Evolutionary conservation across 2,329 filamentous ascomycete genomes (phyloP).

Genomic region (Aspergillus awamori): DNA sequence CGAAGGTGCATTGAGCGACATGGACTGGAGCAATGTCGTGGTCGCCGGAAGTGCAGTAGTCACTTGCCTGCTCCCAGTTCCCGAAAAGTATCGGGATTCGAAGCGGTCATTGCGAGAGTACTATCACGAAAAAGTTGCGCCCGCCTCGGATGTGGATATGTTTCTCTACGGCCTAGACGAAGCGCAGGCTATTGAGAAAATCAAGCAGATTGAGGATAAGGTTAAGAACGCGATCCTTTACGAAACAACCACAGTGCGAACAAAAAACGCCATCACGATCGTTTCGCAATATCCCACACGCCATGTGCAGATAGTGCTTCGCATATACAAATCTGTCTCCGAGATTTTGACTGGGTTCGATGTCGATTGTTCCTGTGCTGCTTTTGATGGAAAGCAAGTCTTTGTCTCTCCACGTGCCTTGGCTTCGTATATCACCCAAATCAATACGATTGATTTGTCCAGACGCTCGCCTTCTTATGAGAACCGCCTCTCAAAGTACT

Average conservation of each 20-base stretch:
- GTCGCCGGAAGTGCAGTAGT: slow-evolving; percentile 80
- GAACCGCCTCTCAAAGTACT: slow-evolving; percentile 83
- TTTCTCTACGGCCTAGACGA: slow-evolving; percentile 81
- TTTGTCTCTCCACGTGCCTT: slow-evolving; percentile 77
- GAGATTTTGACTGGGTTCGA: slow-evolving; percentile 89
- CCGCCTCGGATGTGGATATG: slow-evolving; percentile 83
- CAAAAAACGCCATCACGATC: slow-evolving; percentile 86
- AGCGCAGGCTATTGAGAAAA: slow-evolving; percentile 78
- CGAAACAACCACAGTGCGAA: slow-evolving; percentile 82
- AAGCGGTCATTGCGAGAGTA: slow-evolving; percentile 68
- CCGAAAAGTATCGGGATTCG: slow-evolving; percentile 61
- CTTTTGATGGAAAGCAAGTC: slow-evolving; percentile 79
- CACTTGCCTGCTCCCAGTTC: slow-evolving; percentile 74
- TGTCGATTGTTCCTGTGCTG: slow-evolving; percentile 80
- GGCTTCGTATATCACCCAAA: slow-evolving; percentile 77
- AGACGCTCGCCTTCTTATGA: slow-evolving; percentile 85
- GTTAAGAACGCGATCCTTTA: slow-evolving; percentile 75
- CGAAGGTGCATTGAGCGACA: slow-evolving; percentile 72
- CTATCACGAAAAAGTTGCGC: slow-evolving; percentile 79
- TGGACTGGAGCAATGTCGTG: slow-evolving; percentile 82
- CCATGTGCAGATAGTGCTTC: slow-evolving; percentile 82
- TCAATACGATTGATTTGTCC: slow-evolving; percentile 77
- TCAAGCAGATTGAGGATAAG: slow-evolving; percentile 75
- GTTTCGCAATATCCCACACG: slow-evolving; percentile 80
- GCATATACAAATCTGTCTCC: slow-evolving; percentile 79